A percentile compares a stretch with the other conserved stretches of the same genome.
Evolutionary conservation across 2,329 filamentous ascomycete genomes (phyloP).

Genomic region (Dothistroma septosporum): DNA sequence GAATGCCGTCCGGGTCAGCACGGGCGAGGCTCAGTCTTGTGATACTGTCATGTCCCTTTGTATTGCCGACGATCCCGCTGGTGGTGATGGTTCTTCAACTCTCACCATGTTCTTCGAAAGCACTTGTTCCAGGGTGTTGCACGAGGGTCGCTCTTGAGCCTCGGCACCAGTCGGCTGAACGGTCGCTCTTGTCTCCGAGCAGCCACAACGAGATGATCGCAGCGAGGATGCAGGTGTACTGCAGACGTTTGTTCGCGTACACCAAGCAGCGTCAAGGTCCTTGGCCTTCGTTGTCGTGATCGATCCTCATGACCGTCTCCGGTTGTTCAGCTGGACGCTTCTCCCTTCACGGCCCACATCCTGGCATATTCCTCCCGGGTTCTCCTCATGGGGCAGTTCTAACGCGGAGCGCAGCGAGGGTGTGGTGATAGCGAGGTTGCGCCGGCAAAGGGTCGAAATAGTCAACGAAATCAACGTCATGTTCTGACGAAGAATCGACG

Average conservation of each 20-base stretch:
- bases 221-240: no score
- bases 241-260: not conserved
- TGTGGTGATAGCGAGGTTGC: not conserved
- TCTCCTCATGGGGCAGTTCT: not conserved
- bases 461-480: not conserved
- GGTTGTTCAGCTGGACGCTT: not conserved
- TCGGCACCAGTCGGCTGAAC: not conserved
- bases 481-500: not conserved
- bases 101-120: not conserved
- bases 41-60: not conserved
- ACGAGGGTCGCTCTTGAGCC: not conserved
- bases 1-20: slow-evolving; percentile 1
- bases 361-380: not conserved
- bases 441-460: not conserved
- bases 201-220: not conserved
- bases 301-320: not conserved
- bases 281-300: not conserved
- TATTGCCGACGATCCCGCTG: not conserved
- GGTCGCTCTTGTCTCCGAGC: not conserved
- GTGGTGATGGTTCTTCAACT: not conserved
- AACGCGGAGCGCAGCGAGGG: not conserved
- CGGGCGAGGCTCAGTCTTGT: not conserved
- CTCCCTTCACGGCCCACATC: not conserved
- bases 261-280: not conserved
- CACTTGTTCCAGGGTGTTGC: not conserved